Percentiles rank a stretch among this genome's conserved stretches.
phyloP scores from a whole-genome alignment of 371 early-diverging fungal genomes.

The Apophysomyces sp. region DNA sequence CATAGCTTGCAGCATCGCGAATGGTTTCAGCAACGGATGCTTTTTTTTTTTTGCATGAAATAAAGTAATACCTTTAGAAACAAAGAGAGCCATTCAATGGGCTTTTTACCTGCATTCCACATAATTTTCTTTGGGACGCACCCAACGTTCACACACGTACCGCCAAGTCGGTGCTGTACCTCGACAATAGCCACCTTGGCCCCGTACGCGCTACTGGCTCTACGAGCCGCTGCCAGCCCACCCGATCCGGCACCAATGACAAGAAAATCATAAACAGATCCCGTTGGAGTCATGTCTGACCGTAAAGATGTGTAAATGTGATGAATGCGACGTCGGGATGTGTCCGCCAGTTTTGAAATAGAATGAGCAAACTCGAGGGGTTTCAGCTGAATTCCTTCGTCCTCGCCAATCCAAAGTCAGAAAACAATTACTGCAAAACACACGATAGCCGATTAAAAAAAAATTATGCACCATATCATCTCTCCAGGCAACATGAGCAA shows the following conservation, averaged over 20 bases:
- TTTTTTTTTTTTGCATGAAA: constrained; percentile 1
- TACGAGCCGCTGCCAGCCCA: constrained; percentile 90
- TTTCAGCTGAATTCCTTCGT: neutral
- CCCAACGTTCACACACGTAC: constrained; percentile 97
- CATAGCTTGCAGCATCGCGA: constrained; percentile 82
- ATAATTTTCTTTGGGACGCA: constrained; percentile 99
- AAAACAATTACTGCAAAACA: too few relatives aligned
- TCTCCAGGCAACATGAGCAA: too few relatives aligned
- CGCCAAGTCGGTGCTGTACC: constrained; percentile 80
- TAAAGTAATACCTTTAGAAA: neutral
- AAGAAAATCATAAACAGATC: constrained; percentile 77
- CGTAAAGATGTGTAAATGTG: constrained; percentile 28
- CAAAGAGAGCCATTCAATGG: neutral
- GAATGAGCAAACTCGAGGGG: neutral
- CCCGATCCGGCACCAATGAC: constrained; percentile 93
- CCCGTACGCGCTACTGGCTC: constrained; percentile 86
- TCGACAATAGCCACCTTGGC: constrained; percentile 94
- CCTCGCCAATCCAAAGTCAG: too few relatives aligned
- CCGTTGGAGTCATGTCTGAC: constrained; percentile 44
- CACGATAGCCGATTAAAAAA: too few relatives aligned
- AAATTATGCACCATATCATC: too few relatives aligned
- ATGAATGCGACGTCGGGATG: constrained; percentile 17
- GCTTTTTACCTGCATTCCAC: constrained; percentile 82
- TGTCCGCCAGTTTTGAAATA: constrained; percentile 17
- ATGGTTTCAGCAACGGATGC: constrained; percentile 83